A percentile compares a stretch with the other conserved stretches of the same genome.
These are phyloP conservation scores for Leccinellum rugosiceps DNA, from an alignment of 768 basidiomycete genomes.

Conservation along the genomic window DNA sequence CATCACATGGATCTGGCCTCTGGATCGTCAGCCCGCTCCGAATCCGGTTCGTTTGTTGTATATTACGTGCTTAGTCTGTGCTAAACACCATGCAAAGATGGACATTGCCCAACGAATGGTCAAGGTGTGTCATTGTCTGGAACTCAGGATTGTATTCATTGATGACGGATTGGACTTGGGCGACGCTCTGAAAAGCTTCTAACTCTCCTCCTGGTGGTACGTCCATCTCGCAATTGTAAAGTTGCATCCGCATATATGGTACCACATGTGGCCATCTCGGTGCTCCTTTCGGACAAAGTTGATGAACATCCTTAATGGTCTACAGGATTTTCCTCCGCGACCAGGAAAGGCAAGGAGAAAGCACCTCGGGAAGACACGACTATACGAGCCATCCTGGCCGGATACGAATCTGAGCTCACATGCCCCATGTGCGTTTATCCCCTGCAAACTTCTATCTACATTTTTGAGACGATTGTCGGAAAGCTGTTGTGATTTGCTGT, in stretches of 20 bases:
- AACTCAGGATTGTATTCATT: background rate
- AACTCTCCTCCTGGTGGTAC: constrained; percentile 13
- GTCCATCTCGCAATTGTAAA: constrained; percentile 4
- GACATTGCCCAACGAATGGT: background rate
- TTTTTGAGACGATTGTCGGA: constrained; percentile 20
- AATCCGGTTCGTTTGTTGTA: constrained; percentile 6
- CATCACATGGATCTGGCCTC: background rate
- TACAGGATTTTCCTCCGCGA: constrained; percentile 8
- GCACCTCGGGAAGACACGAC: constrained; percentile 22
- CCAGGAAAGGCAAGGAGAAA: constrained; percentile 47
- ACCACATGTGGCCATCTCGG: background rate
- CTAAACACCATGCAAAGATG: constrained; percentile 9
- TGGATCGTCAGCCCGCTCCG: background rate
- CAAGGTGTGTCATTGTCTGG: constrained; percentile 7
- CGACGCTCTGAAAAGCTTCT: background rate
- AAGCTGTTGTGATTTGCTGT: constrained; percentile 75
- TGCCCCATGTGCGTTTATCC: constrained; percentile 66
- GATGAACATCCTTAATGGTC: constrained; percentile 4
- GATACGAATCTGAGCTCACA: constrained; percentile 61
- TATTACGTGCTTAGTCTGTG: background rate
- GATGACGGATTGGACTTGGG: background rate
- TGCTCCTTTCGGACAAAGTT: constrained; percentile 7
- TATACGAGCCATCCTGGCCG: constrained; percentile 36
- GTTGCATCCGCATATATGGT: background rate
- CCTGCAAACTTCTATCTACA: background rate